Base-by-base conservation (phyloP, 2,329 filamentous ascomycete genomes). In the Venturia nashicola region DNA sequence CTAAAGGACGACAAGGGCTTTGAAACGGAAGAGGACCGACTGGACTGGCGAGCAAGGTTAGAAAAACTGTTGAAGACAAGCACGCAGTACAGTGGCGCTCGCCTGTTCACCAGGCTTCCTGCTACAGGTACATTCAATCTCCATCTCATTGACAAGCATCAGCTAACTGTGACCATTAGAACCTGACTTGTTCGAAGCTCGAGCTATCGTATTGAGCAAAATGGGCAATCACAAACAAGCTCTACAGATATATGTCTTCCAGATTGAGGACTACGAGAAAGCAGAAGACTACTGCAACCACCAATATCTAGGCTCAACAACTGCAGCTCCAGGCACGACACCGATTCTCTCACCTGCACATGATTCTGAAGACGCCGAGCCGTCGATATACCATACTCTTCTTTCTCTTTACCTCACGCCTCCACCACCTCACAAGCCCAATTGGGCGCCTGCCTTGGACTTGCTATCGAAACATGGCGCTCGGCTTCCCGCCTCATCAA, bases 231-330 rank as follows among this genome's bases (percentile, higher is more conserved):
- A 99, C 76, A 92, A 91, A 72, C 91, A 97, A 75, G 94, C 94
- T 0, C 78, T 99, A n/a, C 89, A 94, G 72, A 96, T 99, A 62
- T 99, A 96, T 73, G 93, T 97, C 36, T 99, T 97, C 77, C 94
- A 93, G 74, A 84, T 99, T 74, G 79, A 89, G 68, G 88, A 96
- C 73, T 93, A 90, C 67, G 79, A 78, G 14, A 97, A 96, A 75
- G 94, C 94, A 40, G 94, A 99, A 82, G 91, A 96, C 87, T 96
- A 99, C 76, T 97, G 94, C 78, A 97, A 97, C 75, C 86, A 86
- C 66, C 83, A 92, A 65, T 88, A 96, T 75, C 82, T 88, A 66
- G 74, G 80, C 66, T 23, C 62, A 5, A 55, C 61, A 20, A 14
- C 61, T 9, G 32, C 48, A 40, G 32, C 23, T 20, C 44, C 68